Conservation (phyloP, 2,329 filamentous ascomycete species). For the Drechslerella coelobrocha region DNA sequence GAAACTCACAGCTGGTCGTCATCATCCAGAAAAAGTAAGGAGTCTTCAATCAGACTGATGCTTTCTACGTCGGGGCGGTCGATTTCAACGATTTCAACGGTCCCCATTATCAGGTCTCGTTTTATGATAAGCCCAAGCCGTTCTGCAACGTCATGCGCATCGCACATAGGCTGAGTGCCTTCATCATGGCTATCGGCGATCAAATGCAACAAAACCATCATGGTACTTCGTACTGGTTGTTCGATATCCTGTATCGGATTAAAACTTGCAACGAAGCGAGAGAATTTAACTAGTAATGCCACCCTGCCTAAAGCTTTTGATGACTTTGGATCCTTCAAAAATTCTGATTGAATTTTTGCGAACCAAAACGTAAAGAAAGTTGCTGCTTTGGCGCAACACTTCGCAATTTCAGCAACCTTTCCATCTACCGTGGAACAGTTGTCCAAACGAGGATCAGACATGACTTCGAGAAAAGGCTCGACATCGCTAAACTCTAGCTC, state of each 20-base stretch:
- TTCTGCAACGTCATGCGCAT: slow-evolving; percentile 20
- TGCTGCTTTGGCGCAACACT: slow-evolving; percentile 8
- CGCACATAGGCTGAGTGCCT: slow-evolving; percentile 5
- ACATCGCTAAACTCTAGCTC: background rate
- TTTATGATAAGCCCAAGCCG: slow-evolving; percentile 22
- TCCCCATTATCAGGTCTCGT: background rate
- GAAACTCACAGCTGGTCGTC: background rate
- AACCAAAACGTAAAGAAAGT: slow-evolving; percentile 14
- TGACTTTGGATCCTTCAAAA: background rate
- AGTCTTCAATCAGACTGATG: background rate
- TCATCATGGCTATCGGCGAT: slow-evolving; percentile 9
- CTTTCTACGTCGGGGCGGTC: slow-evolving; percentile 9
- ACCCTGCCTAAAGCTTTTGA: background rate
- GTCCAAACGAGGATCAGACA: slow-evolving; percentile 5
- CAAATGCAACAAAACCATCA: slow-evolving; percentile 7
- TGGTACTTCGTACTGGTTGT: background rate
- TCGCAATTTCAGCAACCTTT: slow-evolving; percentile 9
- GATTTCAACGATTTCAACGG: slow-evolving; percentile 24
- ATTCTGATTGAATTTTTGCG: background rate
- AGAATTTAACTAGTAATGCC: background rate
- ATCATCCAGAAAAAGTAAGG: slow-evolving; percentile 19
- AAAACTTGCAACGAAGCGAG: slow-evolving; percentile 17
- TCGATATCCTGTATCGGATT: slow-evolving; percentile 31
- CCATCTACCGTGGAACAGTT: slow-evolving; percentile 2
- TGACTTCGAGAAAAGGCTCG: slow-evolving; percentile 7